These are phyloP conservation scores for Wickerhamiella qilinensis DNA, from an alignment of 805 yeast species.

Conservation along the genomic window DNA sequence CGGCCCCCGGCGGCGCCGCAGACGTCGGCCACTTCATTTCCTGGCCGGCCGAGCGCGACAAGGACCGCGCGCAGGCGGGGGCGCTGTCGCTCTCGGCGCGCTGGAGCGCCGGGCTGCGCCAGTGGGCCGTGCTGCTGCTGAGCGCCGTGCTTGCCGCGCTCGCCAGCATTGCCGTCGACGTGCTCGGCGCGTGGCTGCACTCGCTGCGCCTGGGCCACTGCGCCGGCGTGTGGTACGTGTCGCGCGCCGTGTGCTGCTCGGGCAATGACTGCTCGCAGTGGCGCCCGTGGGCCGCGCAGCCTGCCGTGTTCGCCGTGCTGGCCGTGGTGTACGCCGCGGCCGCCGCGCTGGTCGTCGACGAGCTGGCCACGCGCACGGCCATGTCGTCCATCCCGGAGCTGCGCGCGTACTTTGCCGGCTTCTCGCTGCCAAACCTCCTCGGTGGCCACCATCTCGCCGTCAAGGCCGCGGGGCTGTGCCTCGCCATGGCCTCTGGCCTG, in stretches of 20 bases:
- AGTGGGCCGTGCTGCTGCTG: constrained; percentile 2
- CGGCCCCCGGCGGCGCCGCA: not conserved
- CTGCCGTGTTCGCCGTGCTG: constrained; percentile 24
- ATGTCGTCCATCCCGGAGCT: constrained; percentile 63
- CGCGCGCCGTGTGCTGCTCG: constrained; percentile 2
- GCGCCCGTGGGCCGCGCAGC: constrained; percentile 16
- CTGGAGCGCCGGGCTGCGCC: not conserved
- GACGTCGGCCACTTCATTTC: constrained; percentile 1
- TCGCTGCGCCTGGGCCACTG: constrained; percentile 4
- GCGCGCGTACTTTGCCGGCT: constrained; percentile 51
- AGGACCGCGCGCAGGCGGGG: not conserved
- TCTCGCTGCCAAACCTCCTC: constrained; percentile 37
- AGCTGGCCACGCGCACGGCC: constrained; percentile 25
- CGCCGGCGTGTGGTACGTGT: constrained; percentile 5
- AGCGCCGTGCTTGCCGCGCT: constrained; percentile 1
- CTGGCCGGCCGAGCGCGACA: constrained; percentile 5
- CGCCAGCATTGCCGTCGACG: not conserved
- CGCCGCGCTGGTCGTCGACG: constrained; percentile 22
- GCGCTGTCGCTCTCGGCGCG: not conserved
- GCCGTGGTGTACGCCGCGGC: constrained; percentile 26
- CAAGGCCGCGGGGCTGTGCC: constrained; percentile 41
- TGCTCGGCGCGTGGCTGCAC: not conserved
- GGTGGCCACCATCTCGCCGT: constrained; percentile 34
- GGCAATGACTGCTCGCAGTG: constrained; percentile 3
- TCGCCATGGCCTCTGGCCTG: constrained; percentile 59